A percentile compares a stretch with the other conserved stretches of the same genome.
Evolutionary conservation across 345 rosid genomes (phyloP).

Genomic region (Microthlaspi erraticum): DNA sequence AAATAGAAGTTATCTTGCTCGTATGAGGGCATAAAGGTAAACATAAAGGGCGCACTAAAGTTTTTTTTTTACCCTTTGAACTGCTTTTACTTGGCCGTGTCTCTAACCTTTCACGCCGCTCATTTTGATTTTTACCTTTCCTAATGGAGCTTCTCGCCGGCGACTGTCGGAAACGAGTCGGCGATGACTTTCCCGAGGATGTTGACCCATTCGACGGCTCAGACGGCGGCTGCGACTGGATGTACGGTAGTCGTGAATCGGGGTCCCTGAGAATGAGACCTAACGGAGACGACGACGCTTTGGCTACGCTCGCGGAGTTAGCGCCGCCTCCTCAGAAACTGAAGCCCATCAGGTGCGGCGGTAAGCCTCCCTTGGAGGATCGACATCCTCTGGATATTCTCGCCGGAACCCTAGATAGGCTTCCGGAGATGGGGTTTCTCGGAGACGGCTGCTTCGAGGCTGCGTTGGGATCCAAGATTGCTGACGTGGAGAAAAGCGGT

Average conservation of each 20-base stretch:
- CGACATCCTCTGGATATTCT: slow-evolving; percentile 35
- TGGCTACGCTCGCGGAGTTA: slow-evolving; percentile 43
- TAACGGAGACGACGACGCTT: slow-evolving; percentile 38
- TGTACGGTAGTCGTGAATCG: slow-evolving; percentile 39
- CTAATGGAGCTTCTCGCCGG: slow-evolving; percentile 68
- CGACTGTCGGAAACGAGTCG: slow-evolving; percentile 48
- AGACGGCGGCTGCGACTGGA: slow-evolving; percentile 38
- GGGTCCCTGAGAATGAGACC: slow-evolving; percentile 17
- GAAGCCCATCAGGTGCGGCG: slow-evolving; percentile 60
- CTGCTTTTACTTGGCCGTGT: slow-evolving; percentile 37
- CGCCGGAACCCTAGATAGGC: slow-evolving; percentile 46
- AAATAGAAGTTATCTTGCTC: slow-evolving; percentile 21
- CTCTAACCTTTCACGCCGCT: slow-evolving; percentile 37
- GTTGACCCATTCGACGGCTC: slow-evolving; percentile 49
- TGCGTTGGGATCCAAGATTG: slow-evolving; percentile 39
- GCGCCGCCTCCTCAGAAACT: slow-evolving; percentile 67
- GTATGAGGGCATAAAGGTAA: slow-evolving; percentile 31
- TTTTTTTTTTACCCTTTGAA: slow-evolving; percentile 37
- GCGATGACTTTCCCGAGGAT: slow-evolving; percentile 46
- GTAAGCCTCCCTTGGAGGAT: slow-evolving; percentile 46
- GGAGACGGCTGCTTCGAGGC: slow-evolving; percentile 44
- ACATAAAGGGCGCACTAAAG: slow-evolving; percentile 3
- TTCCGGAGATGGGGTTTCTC: slow-evolving; percentile 45
- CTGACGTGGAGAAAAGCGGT: slow-evolving; percentile 32
- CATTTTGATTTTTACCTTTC: slow-evolving; percentile 6